Percentiles rank a stretch among this genome's conserved stretches.
These are phyloP conservation scores for Chamaecyparis obtusa DNA, from an alignment of 75 land plant genomes.

Conservation along the genomic window DNA sequence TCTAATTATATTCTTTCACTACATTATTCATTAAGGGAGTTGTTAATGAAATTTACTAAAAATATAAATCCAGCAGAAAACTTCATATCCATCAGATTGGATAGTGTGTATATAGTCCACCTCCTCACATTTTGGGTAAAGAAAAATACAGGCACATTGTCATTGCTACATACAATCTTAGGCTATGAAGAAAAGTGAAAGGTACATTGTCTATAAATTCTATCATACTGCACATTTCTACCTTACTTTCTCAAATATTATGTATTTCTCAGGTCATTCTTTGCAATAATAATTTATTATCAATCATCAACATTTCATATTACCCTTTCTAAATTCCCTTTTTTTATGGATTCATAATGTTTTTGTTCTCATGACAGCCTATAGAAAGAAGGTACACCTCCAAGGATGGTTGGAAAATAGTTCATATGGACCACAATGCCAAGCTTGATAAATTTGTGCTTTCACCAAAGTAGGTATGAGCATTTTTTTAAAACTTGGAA, in stretches of 20 bases:
- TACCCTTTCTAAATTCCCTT: background rate
- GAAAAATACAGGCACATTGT: no score
- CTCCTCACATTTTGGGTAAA: no score
- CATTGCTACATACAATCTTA: no score
- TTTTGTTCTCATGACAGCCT: conserved; percentile 32
- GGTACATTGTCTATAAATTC: conserved; percentile 31
- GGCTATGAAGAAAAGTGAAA: no score
- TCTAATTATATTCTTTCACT: no score
- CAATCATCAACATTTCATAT: no score
- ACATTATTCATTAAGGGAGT: no score
- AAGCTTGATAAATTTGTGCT: conserved; percentile 23
- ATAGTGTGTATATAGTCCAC: no score
- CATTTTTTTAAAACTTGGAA: background rate
- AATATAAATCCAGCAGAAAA: no score
- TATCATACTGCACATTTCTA: background rate
- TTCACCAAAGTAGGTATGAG: conserved; percentile 41
- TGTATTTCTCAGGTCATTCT: background rate
- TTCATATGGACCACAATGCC: conserved; percentile 55
- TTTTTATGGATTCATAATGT: background rate
- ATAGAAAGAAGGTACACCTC: conserved; percentile 71
- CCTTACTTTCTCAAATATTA: background rate
- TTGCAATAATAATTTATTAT: background rate
- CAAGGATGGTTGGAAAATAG: conserved; percentile 97
- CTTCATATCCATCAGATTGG: no score
- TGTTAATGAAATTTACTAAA: no score